Base-by-base conservation (phyloP, 805 yeast genomes). In the Barnettozyma vustinii region DNA sequence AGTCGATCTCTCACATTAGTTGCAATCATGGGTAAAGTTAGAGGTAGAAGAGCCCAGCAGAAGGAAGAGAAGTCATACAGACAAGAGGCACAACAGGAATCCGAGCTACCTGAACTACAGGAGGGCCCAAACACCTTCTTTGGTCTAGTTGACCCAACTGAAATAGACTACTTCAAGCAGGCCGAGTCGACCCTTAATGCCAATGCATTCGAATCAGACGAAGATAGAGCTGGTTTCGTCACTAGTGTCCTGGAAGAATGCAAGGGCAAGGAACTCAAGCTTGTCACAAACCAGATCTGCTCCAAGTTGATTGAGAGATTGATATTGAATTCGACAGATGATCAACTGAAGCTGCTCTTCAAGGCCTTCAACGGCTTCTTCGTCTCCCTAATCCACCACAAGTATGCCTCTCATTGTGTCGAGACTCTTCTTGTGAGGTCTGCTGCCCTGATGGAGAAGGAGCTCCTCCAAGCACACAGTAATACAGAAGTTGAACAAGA, bases 271-370 rank as follows among this genome's bases (percentile, higher is more conserved):
- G 98, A 92, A 66, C 71, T 94, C 56, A 92, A 94, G 66, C 73
- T 92, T 37, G 96, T 87, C 4, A 92, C 97, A 2, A 91, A 92
- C 61, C 97, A 91, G 62, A 89, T 92, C 49, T 90, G 97, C 65
- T 92, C 98, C 21, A 92, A 92, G 64, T 73, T 94, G 50, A 75
- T 94, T 73, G 99, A 92, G 67, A 75, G 99, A 61, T 70, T 92
- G 52, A 77, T 92, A n/a, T 67, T 87, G 39, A 69, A 72, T 18
- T 84, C 91, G 15, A 73, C 76, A 25, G 83, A 81, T 52, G 70
- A 67, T 12, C 95, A 89, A 63, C 66, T 89, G 51, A 81, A 82
- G 57, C 70, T 72, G 30, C 62, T 91, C 0, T 86, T 84, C 65
- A 75, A 74, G 51, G 79, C 83, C 1, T 86, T 90, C 60, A 73